phyloP scores from a whole-genome alignment of 176 grass and related monocot genomes.

The Cocos nucifera region DNA sequence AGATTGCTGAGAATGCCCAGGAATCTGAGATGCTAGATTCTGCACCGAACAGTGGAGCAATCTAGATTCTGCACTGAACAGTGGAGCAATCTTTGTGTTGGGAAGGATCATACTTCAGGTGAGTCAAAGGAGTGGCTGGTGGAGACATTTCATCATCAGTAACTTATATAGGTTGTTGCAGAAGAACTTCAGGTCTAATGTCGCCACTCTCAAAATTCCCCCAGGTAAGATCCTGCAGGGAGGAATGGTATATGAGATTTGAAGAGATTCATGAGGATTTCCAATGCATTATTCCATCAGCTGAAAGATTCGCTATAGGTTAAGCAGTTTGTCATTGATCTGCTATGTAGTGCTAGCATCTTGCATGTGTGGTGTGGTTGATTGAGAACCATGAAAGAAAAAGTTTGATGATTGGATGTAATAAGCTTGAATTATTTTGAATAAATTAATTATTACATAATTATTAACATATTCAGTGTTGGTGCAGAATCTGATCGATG shows the following conservation, averaged over 20 bases:
- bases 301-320: too few species aligned
- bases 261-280: conserved; percentile 3
- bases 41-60: conserved; percentile 40
- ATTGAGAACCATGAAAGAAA: too few species aligned
- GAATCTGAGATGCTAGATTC: conserved; percentile 33
- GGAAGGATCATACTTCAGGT: conserved; percentile 60
- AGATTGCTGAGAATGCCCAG: conserved; percentile 29
- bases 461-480: too few species aligned
- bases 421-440: too few species aligned
- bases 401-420: too few species aligned
- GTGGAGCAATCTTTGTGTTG: conserved; percentile 56
- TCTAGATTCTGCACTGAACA: conserved; percentile 39
- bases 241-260: conserved; percentile 74
- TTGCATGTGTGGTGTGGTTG: too few species aligned
- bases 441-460: too few species aligned
- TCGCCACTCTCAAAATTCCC: conserved; percentile 47
- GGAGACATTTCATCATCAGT: conserved; percentile 40
- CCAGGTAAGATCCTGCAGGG: conserved; percentile 53
- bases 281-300: too few species aligned
- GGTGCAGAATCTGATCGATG: too few species aligned
- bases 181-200: conserved; percentile 78
- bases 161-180: conserved; percentile 61
- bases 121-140: conserved; percentile 17
- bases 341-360: too few species aligned
- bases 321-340: too few species aligned